Conservation (phyloP, 2,329 filamentous ascomycete species). For the Herpotrichia juniperi region DNA sequence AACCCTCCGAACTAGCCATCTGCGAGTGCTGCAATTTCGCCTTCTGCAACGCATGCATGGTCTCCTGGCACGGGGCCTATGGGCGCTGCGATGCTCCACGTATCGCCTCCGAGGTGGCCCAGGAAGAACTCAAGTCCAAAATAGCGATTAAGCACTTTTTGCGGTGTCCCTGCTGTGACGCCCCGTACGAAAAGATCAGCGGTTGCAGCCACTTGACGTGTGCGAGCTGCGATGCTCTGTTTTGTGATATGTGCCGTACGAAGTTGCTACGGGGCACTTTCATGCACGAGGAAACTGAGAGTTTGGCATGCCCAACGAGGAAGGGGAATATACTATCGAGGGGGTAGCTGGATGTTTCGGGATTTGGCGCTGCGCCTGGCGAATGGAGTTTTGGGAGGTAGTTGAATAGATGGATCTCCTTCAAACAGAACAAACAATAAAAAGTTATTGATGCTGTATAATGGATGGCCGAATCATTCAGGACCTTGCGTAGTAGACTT, state of each 20-base stretch:
- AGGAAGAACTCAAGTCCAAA: neutral
- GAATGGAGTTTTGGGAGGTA: no score
- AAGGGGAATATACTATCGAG: no score
- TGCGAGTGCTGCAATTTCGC: conserved; percentile 87
- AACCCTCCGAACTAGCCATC: conserved; percentile 66
- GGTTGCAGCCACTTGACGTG: neutral
- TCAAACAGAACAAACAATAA: no score
- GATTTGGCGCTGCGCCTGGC: no score
- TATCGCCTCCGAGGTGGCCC: neutral
- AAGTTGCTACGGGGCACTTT: no score
- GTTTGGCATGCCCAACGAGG: no score
- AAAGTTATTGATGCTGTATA: no score
- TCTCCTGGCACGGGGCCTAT: conserved; percentile 88
- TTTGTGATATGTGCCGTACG: neutral
- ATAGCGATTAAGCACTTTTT: neutral
- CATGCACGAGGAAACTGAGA: no score
- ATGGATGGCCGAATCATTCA: no score
- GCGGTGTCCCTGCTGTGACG: neutral
- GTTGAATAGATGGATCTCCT: no score
- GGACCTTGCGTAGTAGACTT: no score
- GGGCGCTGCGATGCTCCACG: conserved; percentile 57
- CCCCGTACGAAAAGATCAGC: neutral
- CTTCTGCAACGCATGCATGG: conserved; percentile 74
- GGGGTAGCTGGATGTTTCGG: no score
- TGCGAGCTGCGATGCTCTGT: neutral